phyloP scores from a whole-genome alignment of 345 rosid genomes.

The Syzygium jambos region DNA sequence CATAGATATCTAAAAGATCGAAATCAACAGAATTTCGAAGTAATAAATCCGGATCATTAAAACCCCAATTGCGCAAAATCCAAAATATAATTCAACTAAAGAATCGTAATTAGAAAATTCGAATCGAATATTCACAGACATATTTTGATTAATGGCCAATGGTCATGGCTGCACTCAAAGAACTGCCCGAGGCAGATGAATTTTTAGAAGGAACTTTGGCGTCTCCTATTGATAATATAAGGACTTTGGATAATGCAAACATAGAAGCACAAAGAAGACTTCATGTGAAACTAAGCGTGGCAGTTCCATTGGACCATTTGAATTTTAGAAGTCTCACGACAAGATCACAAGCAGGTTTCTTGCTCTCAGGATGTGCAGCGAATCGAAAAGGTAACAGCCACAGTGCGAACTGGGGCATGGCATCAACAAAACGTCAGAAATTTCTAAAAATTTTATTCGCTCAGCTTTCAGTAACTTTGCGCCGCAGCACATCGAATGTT shows the following conservation, averaged over 20 bases:
- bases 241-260: not conserved
- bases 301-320: not conserved
- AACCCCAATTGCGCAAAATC: not conserved
- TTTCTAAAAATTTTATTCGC: not conserved
- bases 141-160: not conserved
- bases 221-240: no score
- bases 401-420: not conserved
- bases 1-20: not conserved
- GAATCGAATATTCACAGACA: not conserved
- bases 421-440: not conserved
- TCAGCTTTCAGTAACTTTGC: not conserved
- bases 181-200: not conserved
- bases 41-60: not conserved
- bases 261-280: not conserved
- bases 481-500: not conserved
- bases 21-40: not conserved
- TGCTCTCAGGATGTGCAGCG: not conserved
- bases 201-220: no score
- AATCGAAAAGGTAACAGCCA: not conserved
- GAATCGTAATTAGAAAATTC: not conserved
- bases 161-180: not conserved
- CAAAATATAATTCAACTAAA: not conserved
- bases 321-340: not conserved
- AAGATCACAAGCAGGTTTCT: not conserved
- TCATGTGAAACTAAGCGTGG: rapidly evolving